Evolutionary conservation across 208 protist genomes (phyloP).

Genomic region (Sergeia podlipaevii): DNA sequence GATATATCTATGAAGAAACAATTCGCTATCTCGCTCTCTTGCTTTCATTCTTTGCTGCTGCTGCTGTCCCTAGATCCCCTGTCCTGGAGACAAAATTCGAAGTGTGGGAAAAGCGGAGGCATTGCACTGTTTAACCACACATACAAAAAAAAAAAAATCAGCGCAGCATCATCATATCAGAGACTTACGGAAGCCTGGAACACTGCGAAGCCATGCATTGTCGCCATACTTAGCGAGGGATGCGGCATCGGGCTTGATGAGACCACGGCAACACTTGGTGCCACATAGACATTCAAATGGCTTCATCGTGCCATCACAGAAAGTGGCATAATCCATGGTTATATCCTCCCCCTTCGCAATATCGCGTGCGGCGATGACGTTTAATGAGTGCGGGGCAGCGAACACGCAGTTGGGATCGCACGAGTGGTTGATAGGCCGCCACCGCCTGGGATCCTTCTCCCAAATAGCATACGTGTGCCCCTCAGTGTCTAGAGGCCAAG

Average conservation of each 20-base stretch:
- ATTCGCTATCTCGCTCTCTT: not conserved
- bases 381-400: constrained; percentile 73
- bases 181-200: constrained; percentile 19
- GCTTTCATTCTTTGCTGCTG: not conserved
- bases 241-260: constrained; percentile 49
- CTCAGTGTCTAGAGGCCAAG: constrained; percentile 83
- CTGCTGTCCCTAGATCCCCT: not conserved
- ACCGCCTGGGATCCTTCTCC: constrained; percentile 65
- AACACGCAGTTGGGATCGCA: constrained; percentile 88
- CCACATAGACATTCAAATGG: constrained; percentile 78
- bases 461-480: constrained; percentile 86
- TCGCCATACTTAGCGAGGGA: constrained; percentile 57
- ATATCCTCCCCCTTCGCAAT: constrained; percentile 73
- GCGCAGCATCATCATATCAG: constrained; percentile 8
- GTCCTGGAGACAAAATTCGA: too few relatives aligned
- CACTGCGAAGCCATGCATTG: constrained; percentile 57
- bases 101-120: too few relatives aligned
- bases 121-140: not conserved
- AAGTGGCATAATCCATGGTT: constrained; percentile 89
- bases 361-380: constrained; percentile 69
- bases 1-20: too few relatives aligned
- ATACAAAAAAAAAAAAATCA: constrained; percentile 13
- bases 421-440: constrained; percentile 86
- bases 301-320: constrained; percentile 87
- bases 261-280: constrained; percentile 46